These are phyloP conservation scores for Pisolithus sp. DNA, from an alignment of 768 basidiomycete species.

Conservation along the genomic window DNA sequence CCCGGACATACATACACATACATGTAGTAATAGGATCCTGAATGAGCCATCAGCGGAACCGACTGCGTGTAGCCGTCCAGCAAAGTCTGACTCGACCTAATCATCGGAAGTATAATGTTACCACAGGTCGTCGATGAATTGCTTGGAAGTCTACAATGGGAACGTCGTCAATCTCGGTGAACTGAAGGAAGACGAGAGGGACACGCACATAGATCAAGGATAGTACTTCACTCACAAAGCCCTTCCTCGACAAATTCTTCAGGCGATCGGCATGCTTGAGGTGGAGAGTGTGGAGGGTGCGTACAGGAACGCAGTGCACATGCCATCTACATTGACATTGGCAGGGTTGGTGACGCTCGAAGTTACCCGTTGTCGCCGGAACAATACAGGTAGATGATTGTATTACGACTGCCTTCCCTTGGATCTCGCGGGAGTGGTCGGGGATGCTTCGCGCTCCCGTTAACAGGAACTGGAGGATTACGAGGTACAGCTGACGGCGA, in stretches of 20 bases:
- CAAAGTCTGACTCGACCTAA: neutral
- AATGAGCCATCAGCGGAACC: neutral
- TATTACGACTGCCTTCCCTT: neutral
- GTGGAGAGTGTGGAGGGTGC: constrained; percentile 18
- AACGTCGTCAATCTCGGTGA: neutral
- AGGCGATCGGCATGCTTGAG: constrained; percentile 13
- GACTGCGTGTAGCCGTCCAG: neutral
- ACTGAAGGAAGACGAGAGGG: neutral
- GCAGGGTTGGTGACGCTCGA: neutral
- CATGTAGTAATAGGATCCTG: neutral
- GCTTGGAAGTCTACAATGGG: constrained; percentile 48
- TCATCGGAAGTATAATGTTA: constrained; percentile 37
- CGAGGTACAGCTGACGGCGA: constrained; percentile 13
- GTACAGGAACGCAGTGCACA: constrained; percentile 19
- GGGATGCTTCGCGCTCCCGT: constrained; percentile 20
- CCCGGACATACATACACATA: neutral
- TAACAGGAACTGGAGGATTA: constrained; percentile 8
- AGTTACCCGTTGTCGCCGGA: neutral
- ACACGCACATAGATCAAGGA: constrained; percentile 54
- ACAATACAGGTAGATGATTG: neutral
- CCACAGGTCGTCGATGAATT: constrained; percentile 59
- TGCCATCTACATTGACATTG: constrained; percentile 15
- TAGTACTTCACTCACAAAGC: constrained; percentile 54
- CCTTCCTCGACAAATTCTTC: constrained; percentile 39
- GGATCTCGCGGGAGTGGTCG: neutral